These are phyloP conservation scores for Phanerochaete sordida DNA, from an alignment of 768 basidiomycete species.

Conservation along the genomic window DNA sequence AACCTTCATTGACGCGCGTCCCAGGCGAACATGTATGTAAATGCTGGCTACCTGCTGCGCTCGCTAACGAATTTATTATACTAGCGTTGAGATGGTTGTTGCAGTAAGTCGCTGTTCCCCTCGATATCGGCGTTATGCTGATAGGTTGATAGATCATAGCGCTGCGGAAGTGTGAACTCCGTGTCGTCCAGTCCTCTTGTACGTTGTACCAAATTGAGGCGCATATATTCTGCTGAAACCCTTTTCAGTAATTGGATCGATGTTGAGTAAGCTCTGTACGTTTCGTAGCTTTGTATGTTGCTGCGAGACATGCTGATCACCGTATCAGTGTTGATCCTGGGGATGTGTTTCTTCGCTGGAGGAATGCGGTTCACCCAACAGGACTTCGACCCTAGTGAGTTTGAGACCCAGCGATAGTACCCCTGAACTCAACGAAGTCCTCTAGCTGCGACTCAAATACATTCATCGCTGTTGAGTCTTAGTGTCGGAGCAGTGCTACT, in stretches of 20 bases:
- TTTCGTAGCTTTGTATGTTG: not conserved
- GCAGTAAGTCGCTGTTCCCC: slow-evolving; percentile 47
- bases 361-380: slow-evolving; percentile 77
- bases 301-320: not conserved
- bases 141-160: slow-evolving; percentile 59
- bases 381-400: slow-evolving; percentile 65
- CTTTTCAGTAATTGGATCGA: slow-evolving; percentile 69
- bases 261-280: slow-evolving; percentile 72
- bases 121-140: not conserved
- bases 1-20: slow-evolving; percentile 23
- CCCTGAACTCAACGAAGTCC: not conserved
- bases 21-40: slow-evolving; percentile 60
- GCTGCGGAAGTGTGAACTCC: slow-evolving; percentile 75
- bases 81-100: slow-evolving; percentile 59
- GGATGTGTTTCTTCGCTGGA: slow-evolving; percentile 90
- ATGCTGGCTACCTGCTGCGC: not conserved
- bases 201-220: slow-evolving; percentile 24
- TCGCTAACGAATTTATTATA: not conserved
- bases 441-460: slow-evolving; percentile 59
- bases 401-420: slow-evolving; percentile 2
- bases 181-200: slow-evolving; percentile 80
- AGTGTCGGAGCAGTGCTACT: slow-evolving; percentile 79
- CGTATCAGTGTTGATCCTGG: slow-evolving; percentile 51
- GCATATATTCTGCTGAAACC: not conserved
- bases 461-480: slow-evolving; percentile 71